A percentile compares a stretch with the other conserved stretches of the same genome.
Evolutionary conservation across 2,329 filamentous ascomycete genomes (phyloP).

Genomic region (Nemania sp.): DNA sequence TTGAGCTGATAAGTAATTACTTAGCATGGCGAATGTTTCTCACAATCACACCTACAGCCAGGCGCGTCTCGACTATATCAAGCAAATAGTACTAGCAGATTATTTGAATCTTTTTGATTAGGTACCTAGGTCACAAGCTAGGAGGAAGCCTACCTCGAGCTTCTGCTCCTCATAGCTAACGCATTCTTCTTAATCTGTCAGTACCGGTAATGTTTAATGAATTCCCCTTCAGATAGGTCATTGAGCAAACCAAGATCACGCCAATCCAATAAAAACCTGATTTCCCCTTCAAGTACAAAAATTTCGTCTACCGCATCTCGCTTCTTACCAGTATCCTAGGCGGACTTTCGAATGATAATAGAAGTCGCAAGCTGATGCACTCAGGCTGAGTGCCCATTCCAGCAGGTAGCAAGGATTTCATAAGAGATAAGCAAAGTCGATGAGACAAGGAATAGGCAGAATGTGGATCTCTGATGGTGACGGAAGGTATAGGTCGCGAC

Average conservation of each 20-base stretch:
- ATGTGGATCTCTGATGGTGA: background rate
- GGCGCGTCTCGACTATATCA: slow-evolving; percentile 5
- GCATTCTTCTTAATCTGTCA: background rate
- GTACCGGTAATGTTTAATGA: background rate
- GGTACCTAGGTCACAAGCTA: slow-evolving; percentile 2
- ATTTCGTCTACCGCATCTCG: slow-evolving; percentile 8
- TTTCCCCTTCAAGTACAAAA: slow-evolving; percentile 9
- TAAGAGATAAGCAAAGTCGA: background rate
- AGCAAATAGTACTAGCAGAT: slow-evolving; percentile 11
- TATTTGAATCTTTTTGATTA: slow-evolving; percentile 13
- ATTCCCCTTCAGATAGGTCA: background rate
- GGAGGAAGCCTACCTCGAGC: background rate
- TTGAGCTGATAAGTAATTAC: background rate
- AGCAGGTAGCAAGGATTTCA: slow-evolving; percentile 3
- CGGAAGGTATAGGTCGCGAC: background rate
- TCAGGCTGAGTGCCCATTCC: slow-evolving; percentile 11
- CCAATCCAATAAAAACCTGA: slow-evolving; percentile 5
- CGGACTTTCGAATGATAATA: background rate
- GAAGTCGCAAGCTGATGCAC: background rate
- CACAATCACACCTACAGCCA: slow-evolving; percentile 9
- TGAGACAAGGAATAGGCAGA: background rate
- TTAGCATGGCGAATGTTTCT: background rate
- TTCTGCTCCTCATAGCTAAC: background rate
- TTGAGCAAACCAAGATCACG: slow-evolving; percentile 12
- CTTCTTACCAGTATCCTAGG: background rate